Base-by-base conservation (phyloP, 371 early-diverging fungal genomes). In the Mycotypha africana region DNA sequence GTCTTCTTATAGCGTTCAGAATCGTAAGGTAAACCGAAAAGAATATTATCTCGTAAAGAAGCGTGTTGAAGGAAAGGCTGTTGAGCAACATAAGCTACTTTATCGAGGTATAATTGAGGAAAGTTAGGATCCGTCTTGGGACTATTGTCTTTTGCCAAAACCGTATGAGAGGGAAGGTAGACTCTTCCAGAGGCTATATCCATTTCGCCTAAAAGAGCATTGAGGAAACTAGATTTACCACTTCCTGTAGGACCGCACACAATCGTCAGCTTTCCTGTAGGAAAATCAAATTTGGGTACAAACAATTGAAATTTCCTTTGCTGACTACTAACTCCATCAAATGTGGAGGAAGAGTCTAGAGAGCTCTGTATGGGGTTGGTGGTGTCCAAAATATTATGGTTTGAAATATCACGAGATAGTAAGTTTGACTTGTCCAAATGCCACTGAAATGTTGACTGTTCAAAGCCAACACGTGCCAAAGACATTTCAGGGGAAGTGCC, bases 21-120 rank as follows among this genome's bases (percentile, higher is more conserved):
- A 37, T 88, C 79, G 42, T 71, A 91, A 6, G 63, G 63, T 40
- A 73, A 57, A 32, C 93, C 93, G 64, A 94, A 94, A 25, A 91
- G 54, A 38, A 94, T 88, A 51, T 94, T 94, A 37, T 91, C 85
- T 31, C 85, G 78, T 30, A 93, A 79, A 0, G 89, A 77, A 12
- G 80, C 86, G 46, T 92, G 89, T 39, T 79, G 81, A 25, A 54
- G 35, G 83, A 90, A 93, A 2, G 93, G 88, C 35, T 82, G 62
- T 48, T 92, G 92, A 12, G 89, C 67, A 14, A 86, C 88, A 62
- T 85, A 92, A 1, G 87, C 91, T 2, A 92, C 70, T 2, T 72
- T 70, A 20, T 75, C 67, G 4, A 54, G 33, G 41, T 71, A 58
- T 20, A 71, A 45, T 26, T 61, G 54, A 8, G 76, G 74, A 5